A percentile compares a stretch with the other conserved stretches of the same genome.
phyloP scores from a whole-genome alignment of 1,284 basidiomycete genomes.

The Cutaneotrichosporon sp. region DNA sequence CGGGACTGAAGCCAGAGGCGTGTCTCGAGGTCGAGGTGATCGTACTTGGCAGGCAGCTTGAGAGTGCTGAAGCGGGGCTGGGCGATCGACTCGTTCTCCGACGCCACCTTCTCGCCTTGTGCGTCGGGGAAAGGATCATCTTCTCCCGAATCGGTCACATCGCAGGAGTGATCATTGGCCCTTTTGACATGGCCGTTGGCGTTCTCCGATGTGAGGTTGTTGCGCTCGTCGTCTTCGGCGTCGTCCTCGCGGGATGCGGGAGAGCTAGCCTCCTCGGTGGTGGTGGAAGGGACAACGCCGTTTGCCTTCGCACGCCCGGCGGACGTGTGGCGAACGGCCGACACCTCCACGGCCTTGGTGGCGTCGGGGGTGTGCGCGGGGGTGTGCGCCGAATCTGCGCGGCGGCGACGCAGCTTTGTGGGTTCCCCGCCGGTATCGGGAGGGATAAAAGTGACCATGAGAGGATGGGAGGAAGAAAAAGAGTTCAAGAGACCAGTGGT shows the following conservation, averaged over 20 bases:
- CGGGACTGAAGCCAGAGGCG: conserved; percentile 56
- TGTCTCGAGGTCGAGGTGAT: conserved; percentile 80
- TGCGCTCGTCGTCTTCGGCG: background rate
- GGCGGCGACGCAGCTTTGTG: background rate
- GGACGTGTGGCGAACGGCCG: background rate
- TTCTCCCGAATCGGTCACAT: background rate
- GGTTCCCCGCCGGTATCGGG: background rate
- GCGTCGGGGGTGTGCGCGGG: no score
- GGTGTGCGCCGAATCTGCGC: background rate
- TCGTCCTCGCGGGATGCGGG: background rate
- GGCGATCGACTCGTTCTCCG: no score
- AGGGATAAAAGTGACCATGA: background rate
- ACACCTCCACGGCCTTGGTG: no score
- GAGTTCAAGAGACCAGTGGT: background rate
- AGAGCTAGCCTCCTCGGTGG: background rate
- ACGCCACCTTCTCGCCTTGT: no score
- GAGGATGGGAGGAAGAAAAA: background rate
- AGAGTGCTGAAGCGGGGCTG: conserved; percentile 5
- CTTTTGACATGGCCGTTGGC: background rate
- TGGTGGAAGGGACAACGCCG: background rate
- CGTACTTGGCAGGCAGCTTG: conserved; percentile 48
- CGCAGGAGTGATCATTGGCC: no score
- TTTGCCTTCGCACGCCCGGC: background rate
- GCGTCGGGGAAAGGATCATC: background rate
- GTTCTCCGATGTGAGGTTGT: background rate